phyloP scores from a whole-genome alignment of 2,329 filamentous ascomycete genomes.

The Clonostachys byssicola region DNA sequence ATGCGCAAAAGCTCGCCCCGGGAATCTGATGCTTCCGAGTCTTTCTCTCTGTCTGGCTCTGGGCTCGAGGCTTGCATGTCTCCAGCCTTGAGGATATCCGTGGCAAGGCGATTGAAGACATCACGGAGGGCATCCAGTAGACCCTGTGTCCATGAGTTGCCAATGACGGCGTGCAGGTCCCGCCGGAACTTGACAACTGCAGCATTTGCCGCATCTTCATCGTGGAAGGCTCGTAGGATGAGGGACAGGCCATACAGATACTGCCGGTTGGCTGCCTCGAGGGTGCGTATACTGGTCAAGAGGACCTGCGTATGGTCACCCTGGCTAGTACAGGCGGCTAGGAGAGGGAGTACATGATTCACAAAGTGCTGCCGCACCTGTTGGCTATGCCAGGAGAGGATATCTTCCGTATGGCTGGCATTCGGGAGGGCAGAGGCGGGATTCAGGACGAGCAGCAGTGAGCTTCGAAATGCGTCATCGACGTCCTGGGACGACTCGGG shows the following conservation, averaged over 20 bases:
- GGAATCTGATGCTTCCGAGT: slow-evolving; percentile 27
- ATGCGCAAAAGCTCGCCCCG: slow-evolving; percentile 49
- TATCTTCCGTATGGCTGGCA: slow-evolving; percentile 48
- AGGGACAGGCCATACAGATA: slow-evolving; percentile 51
- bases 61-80: slow-evolving; percentile 1
- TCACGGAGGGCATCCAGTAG: slow-evolving; percentile 49
- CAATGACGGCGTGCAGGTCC: slow-evolving; percentile 61
- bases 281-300: slow-evolving; percentile 46
- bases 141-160: slow-evolving; percentile 53
- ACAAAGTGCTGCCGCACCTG: slow-evolving; percentile 59
- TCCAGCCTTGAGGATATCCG: slow-evolving; percentile 35
- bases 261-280: slow-evolving; percentile 55
- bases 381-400: slow-evolving; percentile 56
- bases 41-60: slow-evolving; percentile 7
- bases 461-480: slow-evolving; percentile 42
- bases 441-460: slow-evolving; percentile 48
- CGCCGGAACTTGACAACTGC: slow-evolving; percentile 48
- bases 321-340: slow-evolving; percentile 40
- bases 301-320: slow-evolving; percentile 40
- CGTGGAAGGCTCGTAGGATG: slow-evolving; percentile 41
- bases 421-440: slow-evolving; percentile 39
- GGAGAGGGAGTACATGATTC: slow-evolving; percentile 51
- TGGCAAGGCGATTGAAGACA: slow-evolving; percentile 50
- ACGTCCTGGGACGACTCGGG: slow-evolving; percentile 34
- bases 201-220: slow-evolving; percentile 24